A percentile compares a stretch with the other conserved stretches of the same genome.
These are phyloP conservation scores for Ajuga chamaepitys DNA, from an alignment of 257 asterid species.

Conservation along the genomic window DNA sequence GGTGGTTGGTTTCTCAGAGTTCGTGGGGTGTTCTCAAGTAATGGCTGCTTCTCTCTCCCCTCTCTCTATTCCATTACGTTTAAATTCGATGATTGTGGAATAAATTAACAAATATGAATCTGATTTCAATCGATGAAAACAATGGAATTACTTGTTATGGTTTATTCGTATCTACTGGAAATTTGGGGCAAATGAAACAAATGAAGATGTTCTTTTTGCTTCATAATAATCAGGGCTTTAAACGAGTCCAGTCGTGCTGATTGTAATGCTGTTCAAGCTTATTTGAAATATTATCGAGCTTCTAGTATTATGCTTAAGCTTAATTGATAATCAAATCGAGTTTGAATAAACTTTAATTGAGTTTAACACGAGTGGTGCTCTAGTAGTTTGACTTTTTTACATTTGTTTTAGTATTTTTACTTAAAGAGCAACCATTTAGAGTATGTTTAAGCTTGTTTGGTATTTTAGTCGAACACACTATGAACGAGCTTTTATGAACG, in stretches of 20 bases:
- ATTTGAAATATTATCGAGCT: no score
- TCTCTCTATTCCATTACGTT: not conserved
- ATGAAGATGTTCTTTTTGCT: not conserved
- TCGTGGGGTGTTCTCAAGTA: conserved; percentile 92
- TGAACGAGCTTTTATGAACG: no score
- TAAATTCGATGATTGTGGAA: not conserved
- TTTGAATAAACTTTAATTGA: no score
- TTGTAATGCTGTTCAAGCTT: no score
- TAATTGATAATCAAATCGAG: no score
- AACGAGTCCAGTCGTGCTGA: not conserved
- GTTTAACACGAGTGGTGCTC: no score
- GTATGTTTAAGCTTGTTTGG: no score
- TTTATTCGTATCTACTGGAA: not conserved
- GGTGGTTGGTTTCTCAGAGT: conserved; percentile 81
- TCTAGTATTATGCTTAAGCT: no score
- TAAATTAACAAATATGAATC: not conserved
- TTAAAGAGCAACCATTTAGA: no score
- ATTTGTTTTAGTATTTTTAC: no score
- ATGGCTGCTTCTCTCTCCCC: not conserved
- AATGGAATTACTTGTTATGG: not conserved
- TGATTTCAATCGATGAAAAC: not conserved
- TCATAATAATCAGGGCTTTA: not conserved
- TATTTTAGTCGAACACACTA: no score
- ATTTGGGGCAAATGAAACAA: not conserved
- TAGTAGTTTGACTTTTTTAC: no score